A percentile compares a stretch with the other conserved stretches of the same genome.
Conservation (phyloP, 2,329 filamentous ascomycete genomes). For the Pseudopyricularia cyperi region DNA sequence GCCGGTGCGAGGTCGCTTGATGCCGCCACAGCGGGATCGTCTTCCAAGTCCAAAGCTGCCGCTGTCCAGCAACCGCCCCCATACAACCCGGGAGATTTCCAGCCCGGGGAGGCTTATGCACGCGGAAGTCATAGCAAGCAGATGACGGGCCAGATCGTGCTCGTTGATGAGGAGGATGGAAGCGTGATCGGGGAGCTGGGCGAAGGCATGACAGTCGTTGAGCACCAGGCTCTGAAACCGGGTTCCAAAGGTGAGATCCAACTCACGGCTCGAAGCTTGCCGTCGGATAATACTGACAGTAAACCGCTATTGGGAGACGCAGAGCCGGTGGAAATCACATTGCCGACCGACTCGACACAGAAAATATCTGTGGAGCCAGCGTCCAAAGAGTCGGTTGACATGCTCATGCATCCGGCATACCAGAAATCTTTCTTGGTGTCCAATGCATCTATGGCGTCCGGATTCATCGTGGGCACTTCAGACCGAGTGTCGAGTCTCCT, state of each 20-base stretch:
- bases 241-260: constrained; percentile 72
- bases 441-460: constrained; percentile 76
- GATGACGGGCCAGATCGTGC: constrained; percentile 63
- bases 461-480: constrained; percentile 81
- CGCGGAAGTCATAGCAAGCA: constrained; percentile 43
- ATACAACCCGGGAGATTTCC: constrained; percentile 76
- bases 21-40: constrained; percentile 8
- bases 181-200: constrained; percentile 71
- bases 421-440: constrained; percentile 76
- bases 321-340: constrained; percentile 71
- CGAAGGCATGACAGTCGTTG: constrained; percentile 29
- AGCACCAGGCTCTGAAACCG: constrained; percentile 60
- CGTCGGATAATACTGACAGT: not conserved
- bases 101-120: constrained; percentile 67
- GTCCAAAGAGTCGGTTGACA: constrained; percentile 57
- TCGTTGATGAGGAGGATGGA: constrained; percentile 92
- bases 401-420: constrained; percentile 82
- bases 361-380: constrained; percentile 55
- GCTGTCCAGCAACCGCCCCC: constrained; percentile 32
- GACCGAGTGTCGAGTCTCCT: constrained; percentile 67
- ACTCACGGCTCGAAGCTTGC: not conserved
- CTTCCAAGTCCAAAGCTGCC: constrained; percentile 11
- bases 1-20: constrained; percentile 11
- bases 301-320: not conserved
- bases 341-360: constrained; percentile 53